phyloP scores from a whole-genome alignment of 2,329 filamentous ascomycete species.

The Mycosphaerelloides madeirae region DNA sequence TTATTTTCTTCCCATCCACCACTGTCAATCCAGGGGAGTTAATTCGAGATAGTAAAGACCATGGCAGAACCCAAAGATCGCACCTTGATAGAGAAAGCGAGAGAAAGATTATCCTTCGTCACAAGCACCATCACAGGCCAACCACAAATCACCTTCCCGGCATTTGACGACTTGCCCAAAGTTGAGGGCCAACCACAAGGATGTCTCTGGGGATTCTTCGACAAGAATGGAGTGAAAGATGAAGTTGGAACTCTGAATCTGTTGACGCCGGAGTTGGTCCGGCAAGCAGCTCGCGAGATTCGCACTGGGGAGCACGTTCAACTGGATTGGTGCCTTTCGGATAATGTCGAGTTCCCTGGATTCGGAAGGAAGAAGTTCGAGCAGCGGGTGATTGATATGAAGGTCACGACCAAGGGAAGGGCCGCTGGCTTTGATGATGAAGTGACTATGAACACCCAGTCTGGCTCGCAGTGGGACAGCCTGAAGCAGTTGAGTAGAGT shows the following conservation, averaged over 20 bases:
- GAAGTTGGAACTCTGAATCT: slow-evolving; percentile 51
- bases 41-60: no score
- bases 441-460: slow-evolving; percentile 53
- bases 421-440: slow-evolving; percentile 44
- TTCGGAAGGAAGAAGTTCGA: slow-evolving; percentile 25
- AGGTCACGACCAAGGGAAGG: slow-evolving; percentile 12
- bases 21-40: no score
- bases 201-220: slow-evolving; percentile 17
- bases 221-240: slow-evolving; percentile 37
- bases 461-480: slow-evolving; percentile 55
- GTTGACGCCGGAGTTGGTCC: slow-evolving; percentile 45
- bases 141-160: slow-evolving; percentile 10
- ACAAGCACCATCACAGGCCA: no score
- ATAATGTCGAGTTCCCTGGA: slow-evolving; percentile 31
- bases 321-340: slow-evolving; percentile 43
- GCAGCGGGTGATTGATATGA: slow-evolving; percentile 27
- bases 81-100: no score
- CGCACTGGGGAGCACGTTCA: slow-evolving; percentile 49
- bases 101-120: no score
- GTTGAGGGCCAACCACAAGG: slow-evolving; percentile 23
- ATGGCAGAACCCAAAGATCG: no score
- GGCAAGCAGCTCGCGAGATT: slow-evolving; percentile 41
- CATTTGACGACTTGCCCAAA: slow-evolving; percentile 23
- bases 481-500: slow-evolving; percentile 32
- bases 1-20: no score